Percentiles rank a stretch among this genome's conserved stretches.
Conservation (phyloP, 148 eudicot species). For the Camellia lanceoleosa region DNA sequence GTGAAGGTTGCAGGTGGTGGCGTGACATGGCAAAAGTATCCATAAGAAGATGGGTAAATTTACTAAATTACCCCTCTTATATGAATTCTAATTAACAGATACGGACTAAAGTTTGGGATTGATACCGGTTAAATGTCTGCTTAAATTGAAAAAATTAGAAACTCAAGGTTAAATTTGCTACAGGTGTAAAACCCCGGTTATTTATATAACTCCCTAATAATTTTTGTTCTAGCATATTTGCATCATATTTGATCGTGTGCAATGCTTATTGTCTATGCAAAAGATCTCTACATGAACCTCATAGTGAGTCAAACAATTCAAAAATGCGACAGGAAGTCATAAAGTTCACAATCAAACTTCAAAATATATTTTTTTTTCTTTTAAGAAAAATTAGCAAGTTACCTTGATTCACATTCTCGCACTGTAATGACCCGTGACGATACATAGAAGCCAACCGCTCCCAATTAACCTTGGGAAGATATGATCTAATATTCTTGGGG, state of each 20-base stretch:
- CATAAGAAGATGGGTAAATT: no score
- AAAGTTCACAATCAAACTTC: neutral
- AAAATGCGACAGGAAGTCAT: neutral
- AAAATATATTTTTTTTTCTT: neutral
- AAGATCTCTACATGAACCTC: neutral
- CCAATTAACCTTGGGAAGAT: constrained; percentile 80
- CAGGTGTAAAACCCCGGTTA: no score
- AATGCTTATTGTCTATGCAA: neutral
- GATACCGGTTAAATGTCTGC: no score
- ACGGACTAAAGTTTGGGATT: no score
- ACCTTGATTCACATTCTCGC: constrained; percentile 88
- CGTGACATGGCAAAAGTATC: no score
- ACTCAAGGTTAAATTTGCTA: no score
- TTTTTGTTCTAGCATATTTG: neutral
- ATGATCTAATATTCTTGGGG: constrained; percentile 53
- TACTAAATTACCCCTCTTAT: no score
- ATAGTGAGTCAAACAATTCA: neutral
- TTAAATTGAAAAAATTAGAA: no score
- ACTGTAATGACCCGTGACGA: constrained; percentile 54
- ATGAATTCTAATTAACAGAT: no score
- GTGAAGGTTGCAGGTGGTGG: no score
- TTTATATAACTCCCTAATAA: no score
- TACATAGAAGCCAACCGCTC: constrained; percentile 59
- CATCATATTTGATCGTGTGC: neutral
- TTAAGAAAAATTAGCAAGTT: neutral